Evolutionary conservation across 2,329 filamentous ascomycete species (phyloP).

Genomic region (Nannizzia gypsea): DNA sequence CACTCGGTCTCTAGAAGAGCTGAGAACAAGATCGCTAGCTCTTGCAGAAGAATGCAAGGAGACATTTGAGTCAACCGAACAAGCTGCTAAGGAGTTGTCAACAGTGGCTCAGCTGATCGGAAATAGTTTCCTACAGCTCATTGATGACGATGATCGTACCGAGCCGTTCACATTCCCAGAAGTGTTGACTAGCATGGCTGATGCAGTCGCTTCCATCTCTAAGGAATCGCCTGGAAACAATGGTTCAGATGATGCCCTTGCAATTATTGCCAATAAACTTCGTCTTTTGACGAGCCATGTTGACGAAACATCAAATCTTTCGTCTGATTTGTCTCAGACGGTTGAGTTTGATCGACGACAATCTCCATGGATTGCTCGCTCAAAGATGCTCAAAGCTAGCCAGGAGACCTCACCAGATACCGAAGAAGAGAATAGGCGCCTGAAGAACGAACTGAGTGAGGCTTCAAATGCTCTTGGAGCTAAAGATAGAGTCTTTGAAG

Average conservation of each 20-base stretch:
- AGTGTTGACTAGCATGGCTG: conserved; percentile 48
- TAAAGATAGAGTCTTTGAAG: conserved; percentile 72
- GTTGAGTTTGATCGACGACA: conserved; percentile 65
- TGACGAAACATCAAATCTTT: conserved; percentile 57
- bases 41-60: conserved; percentile 55
- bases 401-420: conserved; percentile 71
- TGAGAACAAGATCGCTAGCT: conserved; percentile 63
- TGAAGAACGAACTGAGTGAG: conserved; percentile 71
- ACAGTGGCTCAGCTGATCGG: conserved; percentile 57
- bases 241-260: conserved; percentile 49
- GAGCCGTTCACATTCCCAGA: conserved; percentile 57
- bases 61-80: conserved; percentile 59
- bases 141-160: conserved; percentile 59
- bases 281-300: conserved; percentile 53
- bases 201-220: conserved; percentile 19
- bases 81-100: conserved; percentile 52
- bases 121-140: conserved; percentile 50
- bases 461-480: conserved; percentile 59
- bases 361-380: conserved; percentile 73
- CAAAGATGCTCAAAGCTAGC: conserved; percentile 68
- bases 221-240: conserved; percentile 19
- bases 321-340: conserved; percentile 58
- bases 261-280: conserved; percentile 55
- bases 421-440: conserved; percentile 68
- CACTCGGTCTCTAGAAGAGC: conserved; percentile 62